Conservation (phyloP, 441 rosid genomes). For the Sinapis alba region DNA sequence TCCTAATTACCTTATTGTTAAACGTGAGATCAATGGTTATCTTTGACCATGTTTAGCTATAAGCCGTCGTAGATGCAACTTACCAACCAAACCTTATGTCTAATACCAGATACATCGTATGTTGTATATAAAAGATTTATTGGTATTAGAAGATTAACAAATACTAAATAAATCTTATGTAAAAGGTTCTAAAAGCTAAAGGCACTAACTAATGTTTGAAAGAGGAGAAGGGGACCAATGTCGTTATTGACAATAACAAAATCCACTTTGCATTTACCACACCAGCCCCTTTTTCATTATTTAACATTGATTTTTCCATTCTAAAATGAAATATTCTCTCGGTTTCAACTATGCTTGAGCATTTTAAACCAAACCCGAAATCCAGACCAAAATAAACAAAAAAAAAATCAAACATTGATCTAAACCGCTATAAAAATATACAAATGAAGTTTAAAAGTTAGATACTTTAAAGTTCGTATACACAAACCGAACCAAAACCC, state of each 20-base stretch:
- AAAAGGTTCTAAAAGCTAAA: conserved; percentile 15
- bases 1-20: neutral
- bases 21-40: neutral
- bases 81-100: neutral
- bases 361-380: no score
- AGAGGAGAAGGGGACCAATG: neutral
- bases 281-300: conserved; percentile 4
- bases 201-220: neutral
- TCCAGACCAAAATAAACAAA: no score
- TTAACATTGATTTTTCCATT: neutral
- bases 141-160: neutral
- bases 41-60: neutral
- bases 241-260: neutral
- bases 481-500: no score
- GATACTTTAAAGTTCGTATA: no score
- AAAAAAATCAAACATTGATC: no score
- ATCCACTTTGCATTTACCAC: conserved; percentile 22
- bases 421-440: no score
- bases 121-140: neutral
- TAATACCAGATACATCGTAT: neutral
- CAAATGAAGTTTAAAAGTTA: no score
- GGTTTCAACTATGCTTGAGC: no score
- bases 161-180: neutral
- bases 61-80: neutral
- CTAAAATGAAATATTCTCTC: neutral